Conservation (phyloP, 192 early-diverging fungal species). For the Martensiomyces pterosporus region DNA sequence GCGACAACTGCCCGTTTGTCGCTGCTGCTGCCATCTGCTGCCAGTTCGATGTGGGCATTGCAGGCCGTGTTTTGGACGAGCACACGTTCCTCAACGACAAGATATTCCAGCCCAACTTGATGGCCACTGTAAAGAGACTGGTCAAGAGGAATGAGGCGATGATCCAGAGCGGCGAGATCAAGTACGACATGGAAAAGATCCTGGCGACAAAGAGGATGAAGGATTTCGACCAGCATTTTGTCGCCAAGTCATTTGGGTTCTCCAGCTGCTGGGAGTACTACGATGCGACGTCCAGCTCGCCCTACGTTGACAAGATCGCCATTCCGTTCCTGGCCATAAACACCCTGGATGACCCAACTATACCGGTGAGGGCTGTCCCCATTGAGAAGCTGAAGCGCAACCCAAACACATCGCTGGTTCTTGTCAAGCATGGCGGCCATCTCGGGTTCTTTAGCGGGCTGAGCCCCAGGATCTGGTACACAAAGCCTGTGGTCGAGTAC, state of each 20-base stretch:
- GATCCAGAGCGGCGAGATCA: slow-evolving; percentile 11
- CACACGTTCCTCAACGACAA: slow-evolving; percentile 44
- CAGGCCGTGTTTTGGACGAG: slow-evolving; percentile 24
- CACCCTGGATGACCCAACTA: slow-evolving; percentile 83
- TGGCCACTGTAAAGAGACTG: slow-evolving; percentile 25
- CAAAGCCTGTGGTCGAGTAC: slow-evolving; percentile 60
- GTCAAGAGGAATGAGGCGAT: slow-evolving; percentile 24
- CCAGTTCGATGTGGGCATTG: slow-evolving; percentile 65
- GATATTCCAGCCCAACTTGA: slow-evolving; percentile 49
- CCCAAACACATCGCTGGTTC: slow-evolving; percentile 67
- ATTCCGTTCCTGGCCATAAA: slow-evolving; percentile 77
- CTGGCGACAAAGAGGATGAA: slow-evolving; percentile 55
- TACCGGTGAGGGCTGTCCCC: slow-evolving; percentile 61
- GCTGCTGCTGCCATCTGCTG: slow-evolving; percentile 69
- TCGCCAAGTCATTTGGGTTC: slow-evolving; percentile 67
- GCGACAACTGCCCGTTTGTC: slow-evolving; percentile 61
- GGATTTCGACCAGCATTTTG: slow-evolving; percentile 76
- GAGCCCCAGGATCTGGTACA: slow-evolving; percentile 51
- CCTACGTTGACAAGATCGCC: slow-evolving; percentile 56
- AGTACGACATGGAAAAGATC: slow-evolving; percentile 45
- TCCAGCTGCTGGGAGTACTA: slow-evolving; percentile 81
- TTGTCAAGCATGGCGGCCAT: slow-evolving; percentile 80
- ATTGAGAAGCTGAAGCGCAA: slow-evolving; percentile 65
- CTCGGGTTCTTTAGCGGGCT: slow-evolving; percentile 67
- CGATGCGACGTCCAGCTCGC: slow-evolving; percentile 54